A percentile compares a stretch with the other conserved stretches of the same genome.
Conservation (phyloP, 495 filamentous ascomycete genomes). For the Neurospora terricola region DNA sequence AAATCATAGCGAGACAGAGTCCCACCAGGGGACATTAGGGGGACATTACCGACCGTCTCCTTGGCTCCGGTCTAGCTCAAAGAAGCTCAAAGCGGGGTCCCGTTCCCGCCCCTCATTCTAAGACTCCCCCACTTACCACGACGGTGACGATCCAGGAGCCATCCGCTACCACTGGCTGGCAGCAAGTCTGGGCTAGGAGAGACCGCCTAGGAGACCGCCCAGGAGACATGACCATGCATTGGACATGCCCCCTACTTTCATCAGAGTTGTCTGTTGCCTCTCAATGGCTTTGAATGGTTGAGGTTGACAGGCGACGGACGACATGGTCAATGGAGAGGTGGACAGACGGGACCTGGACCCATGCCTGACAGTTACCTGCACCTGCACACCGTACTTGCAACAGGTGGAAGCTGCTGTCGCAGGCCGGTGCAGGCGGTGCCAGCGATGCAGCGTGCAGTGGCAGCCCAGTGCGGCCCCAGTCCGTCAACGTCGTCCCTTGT, state of each 20-base stretch:
- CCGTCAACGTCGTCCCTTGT: background rate
- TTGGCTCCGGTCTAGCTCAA: background rate
- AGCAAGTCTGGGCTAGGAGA: background rate
- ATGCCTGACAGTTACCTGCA: background rate
- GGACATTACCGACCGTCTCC: background rate
- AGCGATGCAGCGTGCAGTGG: background rate
- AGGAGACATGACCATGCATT: background rate
- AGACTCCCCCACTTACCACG: background rate
- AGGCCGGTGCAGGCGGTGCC: background rate
- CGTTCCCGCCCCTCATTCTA: background rate
- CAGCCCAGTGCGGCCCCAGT: background rate
- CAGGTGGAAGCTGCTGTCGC: background rate
- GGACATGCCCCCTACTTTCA: background rate
- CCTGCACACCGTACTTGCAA: background rate
- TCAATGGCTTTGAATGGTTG: background rate
- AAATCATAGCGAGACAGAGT: background rate
- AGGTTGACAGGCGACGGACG: background rate
- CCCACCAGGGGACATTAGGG: background rate
- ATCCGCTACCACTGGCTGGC: background rate
- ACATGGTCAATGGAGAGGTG: background rate
- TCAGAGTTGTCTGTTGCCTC: background rate
- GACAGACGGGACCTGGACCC: background rate
- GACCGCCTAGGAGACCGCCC: background rate
- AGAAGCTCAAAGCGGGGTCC: background rate
- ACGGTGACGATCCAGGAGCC: background rate